Evolutionary conservation across 2,329 filamentous ascomycete species (phyloP).

Genomic region (Cryoendolithus antarcticus): DNA sequence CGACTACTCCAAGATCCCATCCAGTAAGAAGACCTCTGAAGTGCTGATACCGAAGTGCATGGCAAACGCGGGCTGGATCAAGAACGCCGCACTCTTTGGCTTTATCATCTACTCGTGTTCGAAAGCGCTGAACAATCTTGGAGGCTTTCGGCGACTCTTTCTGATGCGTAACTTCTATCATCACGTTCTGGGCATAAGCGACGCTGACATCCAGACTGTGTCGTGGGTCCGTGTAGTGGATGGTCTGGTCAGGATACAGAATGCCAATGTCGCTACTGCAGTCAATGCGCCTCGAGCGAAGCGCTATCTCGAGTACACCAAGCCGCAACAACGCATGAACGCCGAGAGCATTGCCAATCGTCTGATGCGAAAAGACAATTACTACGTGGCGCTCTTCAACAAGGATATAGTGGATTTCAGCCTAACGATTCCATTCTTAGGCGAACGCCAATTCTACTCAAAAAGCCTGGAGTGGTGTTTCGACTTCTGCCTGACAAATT

Average conservation of each 20-base stretch:
- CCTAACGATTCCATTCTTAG: constrained; percentile 71
- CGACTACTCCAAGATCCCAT: constrained; percentile 61
- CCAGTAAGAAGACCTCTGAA: constrained; percentile 48
- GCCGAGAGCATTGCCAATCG: constrained; percentile 95
- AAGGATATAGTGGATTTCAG: constrained; percentile 87
- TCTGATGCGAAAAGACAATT: constrained; percentile 93
- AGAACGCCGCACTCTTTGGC: constrained; percentile 70
- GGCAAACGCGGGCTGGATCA: constrained; percentile 55
- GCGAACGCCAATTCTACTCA: constrained; percentile 71
- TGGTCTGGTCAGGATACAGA: constrained; percentile 70
- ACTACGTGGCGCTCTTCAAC: constrained; percentile 92
- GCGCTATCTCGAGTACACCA: constrained; percentile 46
- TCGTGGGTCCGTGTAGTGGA: constrained; percentile 88
- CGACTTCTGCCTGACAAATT: constrained; percentile 80
- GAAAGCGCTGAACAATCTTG: constrained; percentile 56
- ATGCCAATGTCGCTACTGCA: constrained; percentile 77
- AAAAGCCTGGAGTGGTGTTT: constrained; percentile 86
- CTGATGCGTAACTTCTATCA: constrained; percentile 78
- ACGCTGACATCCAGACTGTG: constrained; percentile 82
- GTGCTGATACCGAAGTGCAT: constrained; percentile 66
- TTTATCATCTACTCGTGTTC: constrained; percentile 78
- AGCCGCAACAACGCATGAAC: constrained; percentile 66
- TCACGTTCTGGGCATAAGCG: constrained; percentile 69
- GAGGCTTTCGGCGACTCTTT: constrained; percentile 60
- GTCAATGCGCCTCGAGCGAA: constrained; percentile 47